Evolutionary conservation across 495 filamentous ascomycete species (phyloP).

Genomic region (Lichina pygmaea): DNA sequence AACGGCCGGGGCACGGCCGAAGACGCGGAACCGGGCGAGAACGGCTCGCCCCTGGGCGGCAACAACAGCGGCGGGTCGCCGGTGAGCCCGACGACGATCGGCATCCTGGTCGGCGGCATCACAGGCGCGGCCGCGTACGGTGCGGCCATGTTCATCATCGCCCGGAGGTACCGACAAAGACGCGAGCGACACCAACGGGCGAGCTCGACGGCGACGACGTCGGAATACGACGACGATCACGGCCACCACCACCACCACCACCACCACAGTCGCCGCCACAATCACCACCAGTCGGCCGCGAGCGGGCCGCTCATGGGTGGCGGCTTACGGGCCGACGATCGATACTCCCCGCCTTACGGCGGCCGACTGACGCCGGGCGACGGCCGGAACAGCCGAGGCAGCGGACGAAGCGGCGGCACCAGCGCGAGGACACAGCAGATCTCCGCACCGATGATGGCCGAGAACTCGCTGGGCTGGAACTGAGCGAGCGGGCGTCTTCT

Average conservation of each 20-base stretch:
- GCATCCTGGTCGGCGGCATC: constrained; percentile 53
- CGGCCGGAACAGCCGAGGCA: constrained; percentile 34
- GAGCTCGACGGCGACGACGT: constrained; percentile 27
- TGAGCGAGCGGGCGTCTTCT: constrained; percentile 12
- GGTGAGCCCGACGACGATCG: constrained; percentile 52
- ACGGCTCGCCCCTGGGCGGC: constrained; percentile 18
- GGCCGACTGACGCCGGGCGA: constrained; percentile 15
- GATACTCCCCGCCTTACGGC: constrained; percentile 20
- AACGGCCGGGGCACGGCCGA: constrained; percentile 4
- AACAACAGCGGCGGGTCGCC: constrained; percentile 22
- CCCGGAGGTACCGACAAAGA: constrained; percentile 75
- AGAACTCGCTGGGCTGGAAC: constrained; percentile 97
- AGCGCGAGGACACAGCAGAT: constrained; percentile 43
- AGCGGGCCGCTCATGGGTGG: constrained; percentile 29
- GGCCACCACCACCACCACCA: constrained; percentile 10
- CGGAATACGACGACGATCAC: neutral
- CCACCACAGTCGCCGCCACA: constrained; percentile 17
- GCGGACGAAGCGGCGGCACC: constrained; percentile 39
- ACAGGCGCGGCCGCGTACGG: constrained; percentile 75
- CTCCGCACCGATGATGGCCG: constrained; percentile 71
- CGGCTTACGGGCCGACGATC: constrained; percentile 4
- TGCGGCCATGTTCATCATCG: constrained; percentile 94
- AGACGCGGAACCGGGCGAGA: constrained; percentile 7
- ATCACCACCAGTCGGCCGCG: constrained; percentile 14
- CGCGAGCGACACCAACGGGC: constrained; percentile 55